Conservation (phyloP, 106 monocot genomes). For the Gastrodia elata region DNA sequence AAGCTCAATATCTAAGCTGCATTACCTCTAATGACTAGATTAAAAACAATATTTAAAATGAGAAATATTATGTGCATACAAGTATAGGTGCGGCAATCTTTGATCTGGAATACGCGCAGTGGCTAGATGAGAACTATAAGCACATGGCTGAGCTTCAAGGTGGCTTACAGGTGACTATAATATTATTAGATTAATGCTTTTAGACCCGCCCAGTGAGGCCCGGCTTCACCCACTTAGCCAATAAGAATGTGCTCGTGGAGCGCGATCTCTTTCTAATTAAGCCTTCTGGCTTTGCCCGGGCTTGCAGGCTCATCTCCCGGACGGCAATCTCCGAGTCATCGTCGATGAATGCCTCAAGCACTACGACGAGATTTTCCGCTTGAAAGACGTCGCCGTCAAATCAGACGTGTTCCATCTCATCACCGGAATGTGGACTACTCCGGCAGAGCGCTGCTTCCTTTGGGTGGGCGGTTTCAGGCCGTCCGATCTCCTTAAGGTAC, state of each 20-base stretch:
- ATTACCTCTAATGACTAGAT: too few species aligned
- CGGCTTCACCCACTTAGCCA: too few species aligned
- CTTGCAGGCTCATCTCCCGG: slow-evolving; percentile 51
- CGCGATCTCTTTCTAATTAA: too few species aligned
- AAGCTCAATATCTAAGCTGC: too few species aligned
- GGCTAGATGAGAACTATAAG: slow-evolving; percentile 66
- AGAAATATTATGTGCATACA: too few species aligned
- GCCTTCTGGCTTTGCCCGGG: too few species aligned
- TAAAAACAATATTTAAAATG: too few species aligned
- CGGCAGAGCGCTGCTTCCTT: slow-evolving; percentile 85
- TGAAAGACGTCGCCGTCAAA: slow-evolving; percentile 50
- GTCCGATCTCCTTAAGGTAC: slow-evolving; percentile 85
- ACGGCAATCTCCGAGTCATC: slow-evolving; percentile 51
- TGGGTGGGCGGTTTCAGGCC: slow-evolving; percentile 97
- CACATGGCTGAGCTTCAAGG: slow-evolving; percentile 60
- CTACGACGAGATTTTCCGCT: slow-evolving; percentile 64
- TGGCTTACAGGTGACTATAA: slow-evolving; percentile 37
- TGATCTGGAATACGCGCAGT: slow-evolving; percentile 78
- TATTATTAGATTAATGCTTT: too few species aligned
- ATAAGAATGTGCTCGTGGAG: too few species aligned
- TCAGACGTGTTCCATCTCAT: slow-evolving; percentile 87
- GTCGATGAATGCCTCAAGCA: slow-evolving; percentile 65
- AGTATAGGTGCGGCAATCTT: slow-evolving; percentile 54
- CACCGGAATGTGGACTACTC: slow-evolving; percentile 79
- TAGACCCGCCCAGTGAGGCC: too few species aligned